Percentiles rank a stretch among this genome's conserved stretches.
These are phyloP conservation scores for Talaromyces verruculosus DNA, from an alignment of 2,329 filamentous ascomycete species.

Conservation along the genomic window DNA sequence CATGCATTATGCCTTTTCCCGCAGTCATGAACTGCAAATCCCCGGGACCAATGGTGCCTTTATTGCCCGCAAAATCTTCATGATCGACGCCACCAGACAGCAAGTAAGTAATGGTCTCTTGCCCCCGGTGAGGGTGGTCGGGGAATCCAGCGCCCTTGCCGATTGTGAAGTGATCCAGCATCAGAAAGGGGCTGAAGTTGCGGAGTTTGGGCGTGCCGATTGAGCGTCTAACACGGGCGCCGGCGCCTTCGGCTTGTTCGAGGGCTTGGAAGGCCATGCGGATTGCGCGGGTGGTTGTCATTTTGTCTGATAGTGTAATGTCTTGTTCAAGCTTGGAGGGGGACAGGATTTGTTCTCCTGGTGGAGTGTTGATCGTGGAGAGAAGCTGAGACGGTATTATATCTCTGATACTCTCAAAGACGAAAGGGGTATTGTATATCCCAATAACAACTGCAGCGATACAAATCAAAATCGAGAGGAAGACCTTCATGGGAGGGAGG, in stretches of 20 bases:
- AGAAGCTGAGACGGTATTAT: neutral
- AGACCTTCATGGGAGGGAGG: constrained; percentile 37
- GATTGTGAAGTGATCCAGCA: constrained; percentile 91
- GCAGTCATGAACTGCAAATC: constrained; percentile 99
- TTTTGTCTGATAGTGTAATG: constrained; percentile 44
- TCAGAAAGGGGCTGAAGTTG: constrained; percentile 89
- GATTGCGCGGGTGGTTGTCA: constrained; percentile 72
- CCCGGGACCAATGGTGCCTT: constrained; percentile 79
- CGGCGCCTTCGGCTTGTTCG: constrained; percentile 84
- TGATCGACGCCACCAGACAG: constrained; percentile 84
- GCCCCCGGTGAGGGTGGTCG: constrained; percentile 79
- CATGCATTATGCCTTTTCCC: constrained; percentile 86
- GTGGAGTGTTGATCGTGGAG: neutral
- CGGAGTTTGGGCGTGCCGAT: constrained; percentile 80
- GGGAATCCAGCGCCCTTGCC: constrained; percentile 82
- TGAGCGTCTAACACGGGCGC: constrained; percentile 80
- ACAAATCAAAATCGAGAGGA: constrained; percentile 41
- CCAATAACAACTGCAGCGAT: constrained; percentile 36
- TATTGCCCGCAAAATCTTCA: constrained; percentile 85
- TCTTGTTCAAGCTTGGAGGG: constrained; percentile 13
- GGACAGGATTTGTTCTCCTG: constrained; percentile 5
- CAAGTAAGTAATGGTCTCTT: constrained; percentile 88
- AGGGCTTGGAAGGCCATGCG: constrained; percentile 78
- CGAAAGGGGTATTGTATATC: constrained; percentile 1
- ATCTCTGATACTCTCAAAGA: neutral